phyloP scores from a whole-genome alignment of 352 stramenopile genomes.

The Globisporangium paddicum region DNA sequence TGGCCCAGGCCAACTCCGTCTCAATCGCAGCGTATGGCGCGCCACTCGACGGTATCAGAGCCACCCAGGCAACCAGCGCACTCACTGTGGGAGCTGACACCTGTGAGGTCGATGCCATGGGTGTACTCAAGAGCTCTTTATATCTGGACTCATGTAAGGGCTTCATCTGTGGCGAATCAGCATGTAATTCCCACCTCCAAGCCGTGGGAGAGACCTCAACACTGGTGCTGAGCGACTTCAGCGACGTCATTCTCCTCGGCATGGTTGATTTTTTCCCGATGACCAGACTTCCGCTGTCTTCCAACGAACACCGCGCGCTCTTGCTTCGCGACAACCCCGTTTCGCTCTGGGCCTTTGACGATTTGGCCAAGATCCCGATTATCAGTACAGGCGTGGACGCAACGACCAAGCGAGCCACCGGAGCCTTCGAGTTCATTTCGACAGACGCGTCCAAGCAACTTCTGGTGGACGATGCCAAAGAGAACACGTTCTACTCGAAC shows the following conservation, averaged over 20 bases:
- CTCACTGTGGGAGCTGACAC: slow-evolving; percentile 7
- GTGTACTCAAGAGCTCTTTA: neutral
- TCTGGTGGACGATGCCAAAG: slow-evolving; percentile 35
- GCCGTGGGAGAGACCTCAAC: slow-evolving; percentile 11
- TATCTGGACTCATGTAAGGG: slow-evolving; percentile 10
- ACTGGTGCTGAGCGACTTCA: slow-evolving; percentile 48
- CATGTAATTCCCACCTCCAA: slow-evolving; percentile 20
- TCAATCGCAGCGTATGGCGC: slow-evolving; percentile 42
- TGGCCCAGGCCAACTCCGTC: slow-evolving; percentile 30
- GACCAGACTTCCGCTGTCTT: slow-evolving; percentile 35
- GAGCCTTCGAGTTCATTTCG: slow-evolving; percentile 11
- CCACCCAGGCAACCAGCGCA: slow-evolving; percentile 6
- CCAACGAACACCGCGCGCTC: slow-evolving; percentile 44
- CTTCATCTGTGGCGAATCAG: slow-evolving; percentile 28
- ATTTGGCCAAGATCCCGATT: slow-evolving; percentile 22
- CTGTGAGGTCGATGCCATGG: slow-evolving; percentile 28
- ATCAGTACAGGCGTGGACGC: neutral
- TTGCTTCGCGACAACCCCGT: slow-evolving; percentile 65
- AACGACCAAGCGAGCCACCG: slow-evolving; percentile 1
- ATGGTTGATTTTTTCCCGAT: slow-evolving; percentile 34
- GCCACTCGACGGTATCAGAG: slow-evolving; percentile 26
- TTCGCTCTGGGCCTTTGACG: slow-evolving; percentile 50
- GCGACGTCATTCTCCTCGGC: slow-evolving; percentile 41
- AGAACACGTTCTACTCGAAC: slow-evolving; percentile 54
- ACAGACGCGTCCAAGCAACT: slow-evolving; percentile 16